Base-by-base conservation (phyloP, 169 alveolate species). In the Plasmodium fragile region DNA sequence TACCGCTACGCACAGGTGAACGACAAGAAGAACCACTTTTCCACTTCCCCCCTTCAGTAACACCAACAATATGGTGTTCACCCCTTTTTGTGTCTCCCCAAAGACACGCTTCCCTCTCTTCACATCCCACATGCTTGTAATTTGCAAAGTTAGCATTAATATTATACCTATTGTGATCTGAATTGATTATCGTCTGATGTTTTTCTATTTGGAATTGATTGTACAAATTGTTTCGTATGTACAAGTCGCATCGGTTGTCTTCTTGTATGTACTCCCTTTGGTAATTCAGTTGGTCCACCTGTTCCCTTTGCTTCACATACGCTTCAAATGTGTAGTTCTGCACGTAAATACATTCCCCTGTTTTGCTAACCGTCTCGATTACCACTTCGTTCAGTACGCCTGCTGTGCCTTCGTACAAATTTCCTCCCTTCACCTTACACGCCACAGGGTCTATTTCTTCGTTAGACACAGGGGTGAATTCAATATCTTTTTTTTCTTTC, bases 351-450 rank as follows among this genome's bases (percentile, higher is more conserved):
- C 71, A 89, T 89, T 89, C 91, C 72, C 90, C 94, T 7, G 69
- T 25, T 89, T 39, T 89, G 49, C 82, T 89, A 10, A 79, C n/a
- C 22, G 90, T 80, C 22, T 89, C 94, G 2, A 89, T 41, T 34
- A 89, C 49, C 22, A 89, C 75, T 55, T 89, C 52, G 72, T 89
- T 89, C 6, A 80, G 16, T 43, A 39, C 72, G 3, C 94, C 94
- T 0, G 94, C 94, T 49, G 45, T 79, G 5, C 94, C 94, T 89
- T 89, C 77, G 52, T 65, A 43, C 71, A 80, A 39, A 41, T 89
- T 78, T 59, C n/a, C 53, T 13, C 94, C 94, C 81, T 89, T 89
- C 18, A 89, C 82, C 59, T 89, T 89, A 39, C 94, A 89, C 45
- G 49, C 34, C 30, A 13, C 52, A 8, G 32, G 55, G 59, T 77